phyloP scores from a whole-genome alignment of 768 basidiomycete species.

The Boletus pseudo-olivaceus region DNA sequence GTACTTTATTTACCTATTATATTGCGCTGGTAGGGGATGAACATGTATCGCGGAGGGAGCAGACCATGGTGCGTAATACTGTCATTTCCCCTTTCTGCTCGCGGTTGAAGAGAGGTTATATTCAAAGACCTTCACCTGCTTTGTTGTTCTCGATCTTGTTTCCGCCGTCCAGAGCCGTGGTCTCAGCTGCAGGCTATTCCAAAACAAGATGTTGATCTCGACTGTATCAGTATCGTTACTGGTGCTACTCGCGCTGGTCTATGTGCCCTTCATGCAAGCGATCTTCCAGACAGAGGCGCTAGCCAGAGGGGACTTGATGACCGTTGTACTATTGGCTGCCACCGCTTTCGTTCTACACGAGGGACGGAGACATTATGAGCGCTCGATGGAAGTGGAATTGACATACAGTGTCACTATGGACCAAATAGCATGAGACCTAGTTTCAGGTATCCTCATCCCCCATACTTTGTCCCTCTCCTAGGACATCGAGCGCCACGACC shows the following conservation, averaged over 20 bases:
- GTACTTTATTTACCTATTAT: conserved; percentile 83
- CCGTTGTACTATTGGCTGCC: conserved; percentile 64
- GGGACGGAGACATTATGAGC: conserved; percentile 72
- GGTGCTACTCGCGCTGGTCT: conserved; percentile 81
- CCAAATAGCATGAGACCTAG: conserved; percentile 50
- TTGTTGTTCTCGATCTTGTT: conserved; percentile 95
- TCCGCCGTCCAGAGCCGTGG: conserved; percentile 95
- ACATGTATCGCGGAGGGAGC: conserved; percentile 79
- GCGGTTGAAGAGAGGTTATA: neutral
- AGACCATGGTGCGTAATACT: conserved; percentile 79
- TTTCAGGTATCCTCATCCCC: neutral
- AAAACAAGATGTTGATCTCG: conserved; percentile 85
- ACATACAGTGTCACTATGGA: conserved; percentile 50
- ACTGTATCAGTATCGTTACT: conserved; percentile 86
- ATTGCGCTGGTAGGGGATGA: conserved; percentile 76
- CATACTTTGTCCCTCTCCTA: neutral
- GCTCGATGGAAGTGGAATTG: conserved; percentile 52
- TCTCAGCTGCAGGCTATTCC: conserved; percentile 74
- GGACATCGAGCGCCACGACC: neutral
- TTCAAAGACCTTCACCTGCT: conserved; percentile 90
- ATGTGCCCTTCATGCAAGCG: conserved; percentile 85
- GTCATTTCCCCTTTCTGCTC: neutral
- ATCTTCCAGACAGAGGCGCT: conserved; percentile 94
- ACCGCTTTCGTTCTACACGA: conserved; percentile 74
- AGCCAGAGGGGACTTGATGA: conserved; percentile 58